phyloP scores from a whole-genome alignment of 306 rosid species.

The Corylus heterophylla region DNA sequence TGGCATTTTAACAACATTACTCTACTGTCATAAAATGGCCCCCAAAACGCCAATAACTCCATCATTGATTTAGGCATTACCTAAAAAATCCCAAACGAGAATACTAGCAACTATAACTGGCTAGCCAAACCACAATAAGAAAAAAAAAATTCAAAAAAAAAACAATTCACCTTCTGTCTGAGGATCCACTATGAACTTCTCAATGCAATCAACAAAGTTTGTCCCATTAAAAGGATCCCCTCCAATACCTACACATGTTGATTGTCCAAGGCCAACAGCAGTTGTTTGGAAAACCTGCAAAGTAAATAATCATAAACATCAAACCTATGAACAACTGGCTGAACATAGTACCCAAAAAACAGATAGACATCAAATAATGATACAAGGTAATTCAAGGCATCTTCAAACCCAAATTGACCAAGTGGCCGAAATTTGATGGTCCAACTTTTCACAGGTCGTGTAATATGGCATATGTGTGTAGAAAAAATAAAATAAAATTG shows the following conservation, averaged over 20 bases:
- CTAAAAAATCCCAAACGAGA: background rate
- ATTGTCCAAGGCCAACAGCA: conserved; percentile 98
- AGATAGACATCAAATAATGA: conserved; percentile 13
- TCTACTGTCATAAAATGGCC: background rate
- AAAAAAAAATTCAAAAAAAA: background rate
- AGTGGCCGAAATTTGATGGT: background rate
- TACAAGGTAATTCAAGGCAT: background rate
- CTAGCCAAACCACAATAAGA: background rate
- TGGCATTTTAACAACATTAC: background rate
- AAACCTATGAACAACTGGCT: conserved; percentile 1
- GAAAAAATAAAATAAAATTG: background rate
- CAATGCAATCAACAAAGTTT: conserved; percentile 93
- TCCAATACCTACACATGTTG: conserved; percentile 98
- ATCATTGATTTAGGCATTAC: background rate
- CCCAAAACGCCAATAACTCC: background rate
- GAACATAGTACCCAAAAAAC: background rate
- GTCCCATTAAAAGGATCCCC: conserved; percentile 99
- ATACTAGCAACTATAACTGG: background rate
- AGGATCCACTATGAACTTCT: conserved; percentile 78
- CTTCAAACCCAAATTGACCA: background rate
- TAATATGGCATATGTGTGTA: background rate
- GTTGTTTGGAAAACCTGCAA: conserved; percentile 96
- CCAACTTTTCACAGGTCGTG: background rate
- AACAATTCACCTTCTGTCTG: conserved; percentile 83
- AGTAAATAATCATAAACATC: conserved; percentile 7